Conservation (phyloP, 306 rosid genomes). For the Lithocarpus polystachyus region DNA sequence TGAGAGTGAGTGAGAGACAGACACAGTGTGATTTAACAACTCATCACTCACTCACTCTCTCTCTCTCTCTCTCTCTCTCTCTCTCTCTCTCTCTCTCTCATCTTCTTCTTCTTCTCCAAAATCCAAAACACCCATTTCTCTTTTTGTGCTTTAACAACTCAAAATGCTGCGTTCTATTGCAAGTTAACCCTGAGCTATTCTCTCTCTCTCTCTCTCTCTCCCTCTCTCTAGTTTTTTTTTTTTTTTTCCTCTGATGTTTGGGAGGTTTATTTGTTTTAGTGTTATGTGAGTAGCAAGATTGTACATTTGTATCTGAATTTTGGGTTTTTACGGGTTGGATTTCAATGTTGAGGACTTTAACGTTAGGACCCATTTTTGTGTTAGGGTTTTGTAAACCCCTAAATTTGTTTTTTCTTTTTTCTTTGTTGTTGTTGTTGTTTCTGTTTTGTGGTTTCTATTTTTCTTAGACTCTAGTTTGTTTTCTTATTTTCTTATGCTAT, state of each 20-base stretch:
- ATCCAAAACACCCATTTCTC: background rate
- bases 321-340: background rate
- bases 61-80: too few species aligned
- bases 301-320: background rate
- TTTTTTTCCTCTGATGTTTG: background rate
- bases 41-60: too few species aligned
- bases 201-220: conserved; percentile 11
- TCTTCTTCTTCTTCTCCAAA: conserved; percentile 1
- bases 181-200: background rate
- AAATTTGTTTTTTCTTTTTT: background rate
- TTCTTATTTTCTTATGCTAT: too few species aligned
- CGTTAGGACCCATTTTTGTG: background rate
- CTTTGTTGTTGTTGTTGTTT: background rate
- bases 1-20: too few species aligned
- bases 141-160: too few species aligned
- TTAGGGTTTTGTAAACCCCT: background rate
- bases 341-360: background rate
- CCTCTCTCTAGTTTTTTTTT: background rate
- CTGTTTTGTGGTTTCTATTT: background rate
- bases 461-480: background rate
- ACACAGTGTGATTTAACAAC: too few species aligned
- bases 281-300: background rate
- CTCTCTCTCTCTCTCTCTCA: background rate
- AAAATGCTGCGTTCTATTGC: too few species aligned
- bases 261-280: background rate